phyloP scores from a whole-genome alignment of 1,284 basidiomycete species.

The Cerioporus squamosus region DNA sequence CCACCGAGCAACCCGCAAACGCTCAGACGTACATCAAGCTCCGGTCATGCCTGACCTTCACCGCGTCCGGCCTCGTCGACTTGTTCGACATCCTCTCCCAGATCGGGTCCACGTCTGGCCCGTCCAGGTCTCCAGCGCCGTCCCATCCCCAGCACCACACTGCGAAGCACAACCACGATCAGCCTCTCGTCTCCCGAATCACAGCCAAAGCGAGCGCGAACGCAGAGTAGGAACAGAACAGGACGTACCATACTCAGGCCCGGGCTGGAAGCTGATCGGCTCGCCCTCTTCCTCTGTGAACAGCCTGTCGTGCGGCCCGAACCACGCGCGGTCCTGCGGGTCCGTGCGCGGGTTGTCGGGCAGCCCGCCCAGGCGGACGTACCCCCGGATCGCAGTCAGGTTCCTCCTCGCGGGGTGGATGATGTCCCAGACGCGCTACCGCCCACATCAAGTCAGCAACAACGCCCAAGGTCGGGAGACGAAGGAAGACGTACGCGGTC shows the following conservation, averaged over 20 bases:
- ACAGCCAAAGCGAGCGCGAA: too few relatives aligned
- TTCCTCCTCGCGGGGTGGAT: conserved; percentile 90
- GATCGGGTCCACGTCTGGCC: conserved; percentile 93
- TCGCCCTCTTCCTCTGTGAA: conserved; percentile 88
- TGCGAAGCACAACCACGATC: too few relatives aligned
- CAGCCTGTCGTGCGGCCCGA: conserved; percentile 91
- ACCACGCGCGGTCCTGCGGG: conserved; percentile 94
- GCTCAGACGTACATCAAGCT: conserved; percentile 33
- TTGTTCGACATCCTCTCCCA: conserved; percentile 87
- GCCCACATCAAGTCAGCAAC: neutral
- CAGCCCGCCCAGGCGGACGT: conserved; percentile 86
- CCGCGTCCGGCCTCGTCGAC: conserved; percentile 61
- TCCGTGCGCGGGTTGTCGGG: conserved; percentile 94
- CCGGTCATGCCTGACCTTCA: conserved; percentile 79
- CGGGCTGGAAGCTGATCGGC: conserved; percentile 74
- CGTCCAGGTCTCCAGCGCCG: conserved; percentile 93
- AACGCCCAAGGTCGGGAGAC: neutral
- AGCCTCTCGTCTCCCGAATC: too few relatives aligned
- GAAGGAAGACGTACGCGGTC: conserved; percentile 67
- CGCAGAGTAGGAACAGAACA: neutral
- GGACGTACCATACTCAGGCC: conserved; percentile 88
- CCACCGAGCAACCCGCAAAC: too few relatives aligned
- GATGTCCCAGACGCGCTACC: conserved; percentile 89
- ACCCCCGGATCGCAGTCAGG: conserved; percentile 91
- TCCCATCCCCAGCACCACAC: conserved; percentile 99